A percentile compares a stretch with the other conserved stretches of the same genome.
These are phyloP conservation scores for Clonostachys sp. DNA, from an alignment of 2,329 filamentous ascomycete species.

Conservation along the genomic window DNA sequence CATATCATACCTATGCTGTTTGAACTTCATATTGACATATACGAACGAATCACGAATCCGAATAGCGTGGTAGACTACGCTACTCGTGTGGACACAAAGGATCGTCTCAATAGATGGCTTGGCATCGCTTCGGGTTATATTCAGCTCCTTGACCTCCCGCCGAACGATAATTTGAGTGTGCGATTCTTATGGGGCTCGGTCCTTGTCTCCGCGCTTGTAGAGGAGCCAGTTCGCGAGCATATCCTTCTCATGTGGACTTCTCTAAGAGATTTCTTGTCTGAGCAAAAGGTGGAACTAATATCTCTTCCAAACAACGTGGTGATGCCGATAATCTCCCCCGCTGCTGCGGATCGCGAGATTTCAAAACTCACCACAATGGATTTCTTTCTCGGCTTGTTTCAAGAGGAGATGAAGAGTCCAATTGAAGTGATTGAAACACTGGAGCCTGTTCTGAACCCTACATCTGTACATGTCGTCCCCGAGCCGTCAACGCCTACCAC, in stretches of 20 bases:
- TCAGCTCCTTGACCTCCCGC: conserved; percentile 23
- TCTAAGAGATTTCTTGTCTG: conserved; percentile 43
- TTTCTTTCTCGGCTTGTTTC: conserved; percentile 89
- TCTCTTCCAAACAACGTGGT: conserved; percentile 78
- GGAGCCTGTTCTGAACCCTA: conserved; percentile 83
- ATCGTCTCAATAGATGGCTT: conserved; percentile 47
- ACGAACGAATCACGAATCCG: conserved; percentile 52
- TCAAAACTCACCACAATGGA: conserved; percentile 93
- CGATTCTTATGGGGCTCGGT: conserved; percentile 56
- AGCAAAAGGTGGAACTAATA: conserved; percentile 38
- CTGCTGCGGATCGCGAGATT: conserved; percentile 85
- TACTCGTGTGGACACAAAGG: conserved; percentile 42
- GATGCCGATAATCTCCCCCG: conserved; percentile 80
- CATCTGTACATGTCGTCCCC: conserved; percentile 39
- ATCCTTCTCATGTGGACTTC: conserved; percentile 55
- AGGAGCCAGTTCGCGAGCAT: conserved; percentile 50
- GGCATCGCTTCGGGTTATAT: conserved; percentile 40
- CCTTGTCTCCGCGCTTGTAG: conserved; percentile 44
- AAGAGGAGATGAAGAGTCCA: conserved; percentile 75
- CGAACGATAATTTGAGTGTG: conserved; percentile 34
- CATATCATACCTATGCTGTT: conserved; percentile 52
- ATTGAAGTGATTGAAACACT: conserved; percentile 84
- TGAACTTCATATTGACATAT: conserved; percentile 58
- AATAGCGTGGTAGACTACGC: conserved; percentile 46
- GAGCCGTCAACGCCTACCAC: not conserved